phyloP scores from a whole-genome alignment of 306 rosid genomes.

The Pachyrhizus erosus region DNA sequence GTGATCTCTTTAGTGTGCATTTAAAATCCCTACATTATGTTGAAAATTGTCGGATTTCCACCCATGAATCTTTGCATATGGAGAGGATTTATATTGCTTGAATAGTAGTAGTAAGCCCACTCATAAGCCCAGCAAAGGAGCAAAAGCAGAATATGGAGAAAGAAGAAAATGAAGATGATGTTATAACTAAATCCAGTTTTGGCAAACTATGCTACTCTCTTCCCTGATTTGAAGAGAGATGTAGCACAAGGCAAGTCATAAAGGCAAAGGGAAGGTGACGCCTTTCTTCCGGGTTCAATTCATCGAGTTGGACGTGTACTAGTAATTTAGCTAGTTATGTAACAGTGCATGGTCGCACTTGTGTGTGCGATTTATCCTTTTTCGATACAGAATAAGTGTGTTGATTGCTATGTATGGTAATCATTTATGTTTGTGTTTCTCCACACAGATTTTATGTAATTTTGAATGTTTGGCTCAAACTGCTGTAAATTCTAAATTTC shows the following conservation, averaged over 20 bases:
- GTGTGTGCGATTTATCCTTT: neutral
- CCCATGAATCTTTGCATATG: conserved; percentile 33
- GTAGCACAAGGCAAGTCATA: conserved; percentile 68
- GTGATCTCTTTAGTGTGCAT: conserved; percentile 45
- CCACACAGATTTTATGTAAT: conserved; percentile 1
- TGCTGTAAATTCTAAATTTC: neutral
- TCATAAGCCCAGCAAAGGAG: neutral
- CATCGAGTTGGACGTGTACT: conserved; percentile 23
- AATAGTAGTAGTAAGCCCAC: neutral
- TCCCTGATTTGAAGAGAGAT: conserved; percentile 48
- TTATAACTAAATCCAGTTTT: neutral
- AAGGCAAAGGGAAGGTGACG: conserved; percentile 81
- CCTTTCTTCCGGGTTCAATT: conserved; percentile 67
- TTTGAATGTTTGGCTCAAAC: conserved; percentile 8
- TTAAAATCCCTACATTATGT: neutral
- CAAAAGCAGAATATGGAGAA: conserved; percentile 48
- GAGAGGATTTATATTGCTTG: conserved; percentile 37
- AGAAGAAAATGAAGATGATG: conserved; percentile 55
- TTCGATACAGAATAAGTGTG: neutral
- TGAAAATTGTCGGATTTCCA: conserved; percentile 12
- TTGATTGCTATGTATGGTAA: neutral
- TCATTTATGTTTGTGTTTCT: neutral
- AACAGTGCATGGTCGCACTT: neutral
- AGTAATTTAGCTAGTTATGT: conserved; percentile 14
- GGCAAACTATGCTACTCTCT: conserved; percentile 40